Base-by-base conservation (phyloP, 306 rosid genomes). In the Rubus parviflorus region DNA sequence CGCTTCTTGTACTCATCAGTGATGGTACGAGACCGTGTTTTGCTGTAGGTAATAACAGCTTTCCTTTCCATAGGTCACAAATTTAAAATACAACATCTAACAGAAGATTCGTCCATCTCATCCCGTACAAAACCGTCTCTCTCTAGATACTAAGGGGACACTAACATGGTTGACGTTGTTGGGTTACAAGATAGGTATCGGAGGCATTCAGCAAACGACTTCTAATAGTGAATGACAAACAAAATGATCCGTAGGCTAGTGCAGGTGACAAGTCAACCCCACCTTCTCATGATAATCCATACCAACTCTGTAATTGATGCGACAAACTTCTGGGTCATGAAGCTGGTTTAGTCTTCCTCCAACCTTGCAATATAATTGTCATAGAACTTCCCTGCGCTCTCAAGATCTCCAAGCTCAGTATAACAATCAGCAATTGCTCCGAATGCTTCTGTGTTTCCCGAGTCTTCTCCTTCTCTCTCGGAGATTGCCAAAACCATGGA, bases 381-480 rank as follows among this genome's bases (percentile, higher is more conserved):
- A 76, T 92, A 92, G 86, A 75, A 92, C 41, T 84, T 83, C 22
- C 90, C 97, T 23, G 98, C 98, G 43, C 82, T 87, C 75, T 95
- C 98, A 68, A 95, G 98, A 67, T 95, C 97, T 76, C 98, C 98
- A 76, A 95, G 92, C 81, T 95, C 98, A 13, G 98, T 92, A 80
- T 90, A 94, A 81, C 98, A 94, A 73, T 94, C 98, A 64, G 99
- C 99, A 76, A 92, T 95, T 35, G 99, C 99, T 42, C 99, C 99
- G 68, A 83, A 92, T 40, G 99, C 99, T 88, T 95, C 99, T 0
- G 96, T 88, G 83, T 81, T 92, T 61, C 97, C 97, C 0, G 99
- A 95, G 74, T 90, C 88, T 75, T 92, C 99, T 79, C 89, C 89
- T 88, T 86, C 99, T 65, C 94, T 84, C 74, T 88, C 84, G 8